phyloP scores from a whole-genome alignment of 164 flowering plant genomes.

The Nymphaea thermarum region DNA sequence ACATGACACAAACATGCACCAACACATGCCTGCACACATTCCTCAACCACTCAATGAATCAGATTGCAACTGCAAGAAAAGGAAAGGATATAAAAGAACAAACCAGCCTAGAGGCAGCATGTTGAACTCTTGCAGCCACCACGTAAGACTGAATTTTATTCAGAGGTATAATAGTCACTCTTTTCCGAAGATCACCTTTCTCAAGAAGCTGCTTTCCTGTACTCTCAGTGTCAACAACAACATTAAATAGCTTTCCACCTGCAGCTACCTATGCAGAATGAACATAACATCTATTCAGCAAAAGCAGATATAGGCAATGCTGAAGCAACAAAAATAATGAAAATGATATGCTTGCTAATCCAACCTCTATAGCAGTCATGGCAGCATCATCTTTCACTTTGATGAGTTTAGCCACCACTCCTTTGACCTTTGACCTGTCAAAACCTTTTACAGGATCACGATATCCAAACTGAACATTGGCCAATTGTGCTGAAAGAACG shows the following conservation, averaged over 20 bases:
- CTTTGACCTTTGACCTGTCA: constrained; percentile 91
- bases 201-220: constrained; percentile 87
- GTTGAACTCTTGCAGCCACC: constrained; percentile 47
- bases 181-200: constrained; percentile 71
- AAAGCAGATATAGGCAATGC: not conserved
- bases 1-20: not conserved
- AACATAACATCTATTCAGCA: not conserved
- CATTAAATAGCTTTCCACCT: constrained; percentile 85
- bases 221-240: constrained; percentile 87
- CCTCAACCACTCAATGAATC: not conserved
- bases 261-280: constrained; percentile 66
- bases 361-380: constrained; percentile 87
- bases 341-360: not conserved
- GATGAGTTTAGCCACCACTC: constrained; percentile 89
- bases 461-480: constrained; percentile 69
- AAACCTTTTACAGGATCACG: constrained; percentile 70
- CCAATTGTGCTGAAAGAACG: constrained; percentile 45
- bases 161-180: constrained; percentile 90
- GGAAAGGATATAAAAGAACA: constrained; percentile 9
- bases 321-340: not conserved
- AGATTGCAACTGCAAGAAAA: not conserved
- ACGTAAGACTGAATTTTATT: constrained; percentile 66
- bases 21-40: not conserved
- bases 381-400: constrained; percentile 81
- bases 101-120: constrained; percentile 69